Conservation (phyloP, 305 asterid species). For the Solanum hybrid region DNA sequence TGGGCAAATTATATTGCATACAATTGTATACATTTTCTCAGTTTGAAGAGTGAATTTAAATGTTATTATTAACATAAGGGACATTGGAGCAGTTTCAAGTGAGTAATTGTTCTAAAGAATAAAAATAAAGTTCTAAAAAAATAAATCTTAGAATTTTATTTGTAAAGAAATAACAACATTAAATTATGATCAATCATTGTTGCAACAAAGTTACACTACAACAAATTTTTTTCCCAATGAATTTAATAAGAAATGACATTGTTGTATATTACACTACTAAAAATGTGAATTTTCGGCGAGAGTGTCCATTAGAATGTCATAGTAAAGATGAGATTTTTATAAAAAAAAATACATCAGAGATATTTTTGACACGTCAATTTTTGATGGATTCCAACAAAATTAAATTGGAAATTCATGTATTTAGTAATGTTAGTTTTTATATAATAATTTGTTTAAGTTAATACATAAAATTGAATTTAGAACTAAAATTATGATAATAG, state of each 20-base stretch:
- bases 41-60: background rate
- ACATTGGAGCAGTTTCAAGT: background rate
- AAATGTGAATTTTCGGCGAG: background rate
- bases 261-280: background rate
- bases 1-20: background rate
- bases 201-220: background rate
- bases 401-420: background rate
- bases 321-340: background rate
- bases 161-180: background rate
- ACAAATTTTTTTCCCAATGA: background rate
- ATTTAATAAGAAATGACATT: background rate
- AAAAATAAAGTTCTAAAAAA: background rate
- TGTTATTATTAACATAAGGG: background rate
- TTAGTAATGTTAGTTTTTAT: background rate
- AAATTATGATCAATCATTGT: background rate
- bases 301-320: background rate
- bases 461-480: background rate
- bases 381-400: background rate
- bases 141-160: no score
- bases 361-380: background rate
- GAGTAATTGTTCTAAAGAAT: background rate
- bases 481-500: background rate
- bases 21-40: background rate
- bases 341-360: background rate
- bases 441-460: background rate